Conservation (phyloP, 2,329 filamentous ascomycete genomes). For the Verticillium nubilum region DNA sequence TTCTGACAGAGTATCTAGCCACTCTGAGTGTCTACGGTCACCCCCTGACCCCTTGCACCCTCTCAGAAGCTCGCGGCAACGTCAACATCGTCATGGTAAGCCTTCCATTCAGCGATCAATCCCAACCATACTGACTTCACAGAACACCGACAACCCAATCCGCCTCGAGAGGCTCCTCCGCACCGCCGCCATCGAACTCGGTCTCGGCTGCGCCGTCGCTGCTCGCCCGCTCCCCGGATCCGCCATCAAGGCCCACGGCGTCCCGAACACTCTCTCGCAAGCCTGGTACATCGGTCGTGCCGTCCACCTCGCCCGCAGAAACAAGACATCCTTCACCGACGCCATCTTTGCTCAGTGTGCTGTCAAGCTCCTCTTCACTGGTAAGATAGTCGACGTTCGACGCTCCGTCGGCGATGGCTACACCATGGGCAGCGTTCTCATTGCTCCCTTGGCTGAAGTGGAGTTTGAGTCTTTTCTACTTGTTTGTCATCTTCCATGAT, state of each 20-base stretch:
- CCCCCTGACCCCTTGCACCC: slow-evolving; percentile 26
- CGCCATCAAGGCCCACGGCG: slow-evolving; percentile 24
- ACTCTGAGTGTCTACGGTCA: slow-evolving; percentile 32
- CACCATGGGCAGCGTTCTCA: slow-evolving; percentile 31
- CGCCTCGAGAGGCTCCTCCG: slow-evolving; percentile 29
- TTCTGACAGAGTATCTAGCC: slow-evolving; percentile 14
- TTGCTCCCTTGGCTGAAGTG: slow-evolving; percentile 22
- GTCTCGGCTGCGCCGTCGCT: slow-evolving; percentile 29
- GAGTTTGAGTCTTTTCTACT: slow-evolving; percentile 18
- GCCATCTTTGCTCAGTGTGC: slow-evolving; percentile 20
- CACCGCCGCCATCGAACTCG: slow-evolving; percentile 30
- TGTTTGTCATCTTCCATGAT: slow-evolving; percentile 1
- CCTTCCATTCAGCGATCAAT: neutral
- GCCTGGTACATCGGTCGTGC: slow-evolving; percentile 27
- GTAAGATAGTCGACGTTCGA: slow-evolving; percentile 34
- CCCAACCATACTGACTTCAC: neutral
- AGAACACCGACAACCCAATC: slow-evolving; percentile 27
- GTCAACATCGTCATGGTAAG: slow-evolving; percentile 24
- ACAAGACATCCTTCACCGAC: slow-evolving; percentile 21
- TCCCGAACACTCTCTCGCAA: slow-evolving; percentile 26
- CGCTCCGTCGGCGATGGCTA: slow-evolving; percentile 32
- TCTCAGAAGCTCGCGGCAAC: slow-evolving; percentile 31
- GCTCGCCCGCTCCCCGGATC: slow-evolving; percentile 25
- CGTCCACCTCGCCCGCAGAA: slow-evolving; percentile 21
- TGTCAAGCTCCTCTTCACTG: slow-evolving; percentile 29